Evolutionary conservation across 2,329 filamentous ascomycete species (phyloP), one percentile per base, ranked within the genome.

Genomic region (Aspergillus sergii): DNA sequence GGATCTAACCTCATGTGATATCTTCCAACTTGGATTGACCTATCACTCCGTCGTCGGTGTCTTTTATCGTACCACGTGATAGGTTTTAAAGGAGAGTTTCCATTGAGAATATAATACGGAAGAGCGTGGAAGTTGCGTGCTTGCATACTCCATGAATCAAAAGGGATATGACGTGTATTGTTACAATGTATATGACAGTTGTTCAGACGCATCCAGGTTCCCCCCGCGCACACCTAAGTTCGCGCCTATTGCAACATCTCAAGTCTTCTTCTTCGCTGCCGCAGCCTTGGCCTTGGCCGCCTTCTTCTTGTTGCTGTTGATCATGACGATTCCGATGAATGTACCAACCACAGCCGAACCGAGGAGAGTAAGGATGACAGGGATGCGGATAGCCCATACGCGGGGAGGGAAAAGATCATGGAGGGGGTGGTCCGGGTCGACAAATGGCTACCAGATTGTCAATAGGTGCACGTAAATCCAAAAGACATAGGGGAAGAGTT

Each of bases 361-460:
- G 69, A 99, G 85, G 54, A 99, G 89, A 67, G 97, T 90, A 71
- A 99, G 89, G 78, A 99, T 97, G 73, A 99, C 94, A 71, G 95
- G 95, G 75, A 99, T 95, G 79, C 95, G 94, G 78, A 99, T 97
- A 65, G 95, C 95, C 95, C 95, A 99, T 78, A 97, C 94, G 78
- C 95, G 94, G 54, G 94, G 94, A 66, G 93, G 95, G 84, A 99
- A 99, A 83, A 98, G 86, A 78, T 91, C 91, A 78, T 99, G 95
- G 63, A 98, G 90, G 62, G 93, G 90, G 80, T 99, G 95, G 78
- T 93, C 92, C 62, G 91, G 88, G 80, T 99, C 95, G 80, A 99
- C 95, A 80, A 99, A 99, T 77, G 95, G 95, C 95, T 99, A 71
- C 39, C 1, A 19, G 43, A 57, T 5, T 19, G 50, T 65, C 36